A percentile compares a stretch with the other conserved stretches of the same genome.
Conservation (phyloP, 192 early-diverging fungal genomes). For the Geosiphon pyriformis region DNA sequence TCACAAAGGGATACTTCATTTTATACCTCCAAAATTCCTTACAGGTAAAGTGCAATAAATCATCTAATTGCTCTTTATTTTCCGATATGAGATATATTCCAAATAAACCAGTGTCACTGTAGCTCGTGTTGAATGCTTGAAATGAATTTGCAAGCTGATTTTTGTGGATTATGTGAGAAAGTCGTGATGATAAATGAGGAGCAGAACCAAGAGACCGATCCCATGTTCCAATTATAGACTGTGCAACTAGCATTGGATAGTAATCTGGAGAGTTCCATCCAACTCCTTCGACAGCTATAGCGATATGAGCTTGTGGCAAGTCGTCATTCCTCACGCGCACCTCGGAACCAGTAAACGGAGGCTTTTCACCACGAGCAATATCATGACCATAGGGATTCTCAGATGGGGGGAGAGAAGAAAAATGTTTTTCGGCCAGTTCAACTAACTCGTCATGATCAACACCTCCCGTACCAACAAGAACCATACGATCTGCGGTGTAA, state of each 20-base stretch:
- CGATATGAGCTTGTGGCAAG: constrained; percentile 90
- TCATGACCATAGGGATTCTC: constrained; percentile 43
- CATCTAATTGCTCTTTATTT: constrained; percentile 75
- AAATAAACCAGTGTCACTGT: constrained; percentile 96
- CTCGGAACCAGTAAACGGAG: constrained; percentile 87
- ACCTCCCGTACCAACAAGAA: constrained; percentile 88
- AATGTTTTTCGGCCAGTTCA: constrained; percentile 88
- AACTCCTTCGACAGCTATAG: constrained; percentile 94
- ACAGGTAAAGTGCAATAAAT: constrained; percentile 81
- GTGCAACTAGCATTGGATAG: constrained; percentile 91
- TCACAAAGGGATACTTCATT: background rate
- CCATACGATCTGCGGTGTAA: constrained; percentile 97
- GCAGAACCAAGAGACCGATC: constrained; percentile 90
- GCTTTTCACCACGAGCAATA: constrained; percentile 42
- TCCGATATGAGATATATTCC: constrained; percentile 92
- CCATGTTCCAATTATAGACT: constrained; percentile 95
- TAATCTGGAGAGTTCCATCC: constrained; percentile 94
- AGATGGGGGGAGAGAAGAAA: constrained; percentile 68
- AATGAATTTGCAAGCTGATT: constrained; percentile 92
- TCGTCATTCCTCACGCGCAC: constrained; percentile 83
- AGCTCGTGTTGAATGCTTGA: constrained; percentile 99
- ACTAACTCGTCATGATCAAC: constrained; percentile 92
- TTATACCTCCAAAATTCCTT: constrained; percentile 69
- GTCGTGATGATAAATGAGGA: constrained; percentile 76
- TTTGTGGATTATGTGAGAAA: constrained; percentile 79